Evolutionary conservation across 257 asterid species (phyloP), one percentile per base, ranked within the genome.

Genomic region (Rhazya stricta): DNA sequence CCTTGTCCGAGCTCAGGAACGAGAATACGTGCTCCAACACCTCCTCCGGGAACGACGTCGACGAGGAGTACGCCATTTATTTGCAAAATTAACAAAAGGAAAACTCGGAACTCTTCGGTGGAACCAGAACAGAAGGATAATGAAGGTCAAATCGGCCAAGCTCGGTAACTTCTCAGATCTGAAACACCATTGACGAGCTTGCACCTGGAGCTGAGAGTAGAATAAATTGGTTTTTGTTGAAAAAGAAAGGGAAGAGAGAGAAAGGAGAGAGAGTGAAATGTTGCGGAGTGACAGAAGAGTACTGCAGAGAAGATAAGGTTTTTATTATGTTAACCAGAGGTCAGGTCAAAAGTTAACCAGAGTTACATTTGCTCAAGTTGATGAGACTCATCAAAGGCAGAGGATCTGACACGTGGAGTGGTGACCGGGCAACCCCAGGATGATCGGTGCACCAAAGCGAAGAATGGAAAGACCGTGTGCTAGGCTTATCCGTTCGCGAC

Each of bases 21-120:
- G 85, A 83, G 84, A 93, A 88, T 15, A 93, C 96, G 67, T 90
- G 96, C 90, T 90, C 97, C 57, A 93, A 78, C 8, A 90, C 97
- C 67, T 93, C 97, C 84, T 93, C 98, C 48, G 96, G 97, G 23
- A 93, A 93, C 25, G 84, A 78, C 54, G 78, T 1, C 63, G 74
- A 29, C 50, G 73, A 62, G 60, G 91, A 73, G 82, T 84, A 83
- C 75, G 93, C 94, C 98, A 93, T 93, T 79, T 34, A 13, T 30
- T 45, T 18, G 10, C 9, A 32, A 71, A 16, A 46, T 3, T 9
- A 1, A 67, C 1, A 2, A 56, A 10, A 27, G 1, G 10, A 46
- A 32, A 46, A 21, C 16, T 21, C 30, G 29, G 27, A 76, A 68
- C 75, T 57, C 8, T 41, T 45, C 10, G 39, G 15, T 27, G 13